A percentile compares a stretch with the other conserved stretches of the same genome.
These are phyloP conservation scores for Ogataea minuta DNA, from an alignment of 805 yeast genomes.

Conservation along the genomic window DNA sequence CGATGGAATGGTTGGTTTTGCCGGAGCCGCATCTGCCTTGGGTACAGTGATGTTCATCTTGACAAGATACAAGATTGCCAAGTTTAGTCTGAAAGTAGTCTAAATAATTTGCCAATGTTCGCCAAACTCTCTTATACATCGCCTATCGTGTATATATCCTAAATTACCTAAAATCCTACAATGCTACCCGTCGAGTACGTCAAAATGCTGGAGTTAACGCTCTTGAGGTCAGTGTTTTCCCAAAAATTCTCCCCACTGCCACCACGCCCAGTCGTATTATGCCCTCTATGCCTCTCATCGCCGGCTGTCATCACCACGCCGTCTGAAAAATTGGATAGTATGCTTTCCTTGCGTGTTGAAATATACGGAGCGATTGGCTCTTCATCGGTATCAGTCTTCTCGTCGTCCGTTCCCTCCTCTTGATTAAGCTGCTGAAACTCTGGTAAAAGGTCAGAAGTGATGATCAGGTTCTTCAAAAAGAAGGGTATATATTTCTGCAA, in stretches of 20 bases:
- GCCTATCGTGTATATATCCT: conserved; percentile 1
- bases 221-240: conserved; percentile 23
- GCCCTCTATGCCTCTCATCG: conserved; percentile 4
- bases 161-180: conserved; percentile 22
- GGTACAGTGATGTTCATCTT: conserved; percentile 9
- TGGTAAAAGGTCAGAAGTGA: conserved; percentile 25
- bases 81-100: conserved; percentile 14
- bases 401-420: conserved; percentile 10
- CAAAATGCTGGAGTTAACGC: conserved; percentile 26
- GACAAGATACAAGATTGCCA: conserved; percentile 28
- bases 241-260: conserved; percentile 21
- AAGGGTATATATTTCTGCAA: conserved; percentile 32
- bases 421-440: conserved; percentile 15
- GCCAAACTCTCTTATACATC: background rate
- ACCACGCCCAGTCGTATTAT: conserved; percentile 3
- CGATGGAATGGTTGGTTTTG: conserved; percentile 33
- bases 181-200: conserved; percentile 30
- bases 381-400: conserved; percentile 13
- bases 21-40: conserved; percentile 30
- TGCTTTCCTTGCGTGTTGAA: conserved; percentile 17
- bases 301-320: conserved; percentile 3
- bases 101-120: background rate
- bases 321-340: conserved; percentile 15
- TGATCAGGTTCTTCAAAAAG: conserved; percentile 29
- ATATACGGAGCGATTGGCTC: conserved; percentile 2